Base-by-base conservation (phyloP, 2,329 filamentous ascomycete species). In the Didymosphaeria variabile region DNA sequence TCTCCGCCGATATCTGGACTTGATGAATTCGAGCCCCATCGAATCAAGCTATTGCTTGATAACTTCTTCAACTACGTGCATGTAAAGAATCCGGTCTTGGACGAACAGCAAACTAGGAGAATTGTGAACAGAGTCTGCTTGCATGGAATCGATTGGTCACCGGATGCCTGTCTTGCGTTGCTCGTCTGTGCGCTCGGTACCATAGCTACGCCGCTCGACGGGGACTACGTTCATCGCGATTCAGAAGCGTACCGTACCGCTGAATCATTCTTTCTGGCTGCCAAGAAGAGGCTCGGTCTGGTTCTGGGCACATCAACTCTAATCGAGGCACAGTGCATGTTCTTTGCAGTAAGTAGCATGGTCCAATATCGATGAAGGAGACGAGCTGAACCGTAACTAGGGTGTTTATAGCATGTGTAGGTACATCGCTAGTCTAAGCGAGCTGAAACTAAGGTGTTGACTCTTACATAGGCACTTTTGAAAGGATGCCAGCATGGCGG, bases 141-240 rank as follows among this genome's bases (percentile, higher is more conserved):
- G 21, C 53, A 65, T 44, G 62, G 62, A 4, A 55, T 63, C 19
- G 55, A 46, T 10, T 65, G 62, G 62, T 46, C 46, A 13, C 32
- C 60, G 12, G 58, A 62, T 44, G 53, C 60, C 1, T 65, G 62
- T 31, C 57, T 65, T n/a, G 54, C 51, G 3, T 58, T 65, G 21
- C 40, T 63, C 1, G 51, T 63, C 13, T 65, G 60, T 31, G 62
- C 62, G 6, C 57, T 65, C 17, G 62, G 62, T 46, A 54, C 50
- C 8, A 65, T 63, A 40, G 60, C 62, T 21, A 49, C 62, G 15
- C 59, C 59, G 26, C 42, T 46, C 42, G 12, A 21, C 42, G 42
- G 42, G 12, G 23, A 13, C 10, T 46, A 46, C 42, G 42, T 46
- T n/a, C n/a, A 10, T 19, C n/a, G 42, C 10, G 57, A 55, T 50